phyloP scores from a whole-genome alignment of 352 stramenopile species.

The Nothophytophthora sp. region DNA sequence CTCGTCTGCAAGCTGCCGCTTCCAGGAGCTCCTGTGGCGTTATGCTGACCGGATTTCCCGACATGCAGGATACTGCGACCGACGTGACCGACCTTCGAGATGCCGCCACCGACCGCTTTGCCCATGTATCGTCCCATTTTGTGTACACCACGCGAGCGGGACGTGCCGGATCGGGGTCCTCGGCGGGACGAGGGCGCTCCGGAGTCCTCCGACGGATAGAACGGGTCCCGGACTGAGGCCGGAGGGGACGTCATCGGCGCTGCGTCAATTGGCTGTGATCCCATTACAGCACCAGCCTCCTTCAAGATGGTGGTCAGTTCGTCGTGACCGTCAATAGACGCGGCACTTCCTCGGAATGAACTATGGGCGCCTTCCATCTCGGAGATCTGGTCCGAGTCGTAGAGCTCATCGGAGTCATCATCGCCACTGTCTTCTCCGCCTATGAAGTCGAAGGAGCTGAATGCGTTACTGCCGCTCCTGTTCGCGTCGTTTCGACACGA shows the following conservation, averaged over 20 bases:
- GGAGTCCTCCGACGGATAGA: conserved; percentile 19
- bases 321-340: conserved; percentile 33
- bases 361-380: conserved; percentile 71
- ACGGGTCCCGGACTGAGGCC: conserved; percentile 16
- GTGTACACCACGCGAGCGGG: conserved; percentile 53
- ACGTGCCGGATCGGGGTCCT: conserved; percentile 20
- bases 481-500: conserved; percentile 54
- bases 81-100: conserved; percentile 79
- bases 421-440: conserved; percentile 79
- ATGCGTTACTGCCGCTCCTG: conserved; percentile 25
- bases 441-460: conserved; percentile 84
- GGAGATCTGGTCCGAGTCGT: conserved; percentile 72
- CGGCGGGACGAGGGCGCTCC: conserved; percentile 7
- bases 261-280: not conserved
- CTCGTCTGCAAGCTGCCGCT: conserved; percentile 7
- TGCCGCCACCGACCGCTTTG: conserved; percentile 74
- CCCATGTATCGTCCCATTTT: conserved; percentile 82
- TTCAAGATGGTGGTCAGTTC: conserved; percentile 29
- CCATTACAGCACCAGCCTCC: conserved; percentile 17
- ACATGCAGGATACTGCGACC: conserved; percentile 77
- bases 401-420: conserved; percentile 70
- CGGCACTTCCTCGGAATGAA: conserved; percentile 40
- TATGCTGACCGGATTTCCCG: conserved; percentile 43
- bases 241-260: conserved; percentile 8
- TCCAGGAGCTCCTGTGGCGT: conserved; percentile 5